phyloP scores from a whole-genome alignment of 441 rosid genomes.

The Lagerstroemia fauriei region DNA sequence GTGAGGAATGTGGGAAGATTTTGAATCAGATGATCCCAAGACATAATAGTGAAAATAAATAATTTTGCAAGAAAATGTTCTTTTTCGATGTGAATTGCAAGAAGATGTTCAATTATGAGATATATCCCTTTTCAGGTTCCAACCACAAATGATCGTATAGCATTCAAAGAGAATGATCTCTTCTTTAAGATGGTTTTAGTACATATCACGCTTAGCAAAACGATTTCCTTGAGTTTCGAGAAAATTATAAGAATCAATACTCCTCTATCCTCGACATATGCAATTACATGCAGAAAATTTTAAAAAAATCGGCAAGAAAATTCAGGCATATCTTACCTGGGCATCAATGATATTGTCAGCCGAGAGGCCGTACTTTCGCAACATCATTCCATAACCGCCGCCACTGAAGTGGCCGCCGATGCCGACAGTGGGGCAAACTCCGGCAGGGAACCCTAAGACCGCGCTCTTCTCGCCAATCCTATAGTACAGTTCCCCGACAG shows the following conservation, averaged over 20 bases:
- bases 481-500: conserved; percentile 10
- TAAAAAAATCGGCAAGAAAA: no score
- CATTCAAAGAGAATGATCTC: no score
- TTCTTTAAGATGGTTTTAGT: no score
- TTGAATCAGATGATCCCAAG: background rate
- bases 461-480: conserved; percentile 11
- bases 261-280: no score
- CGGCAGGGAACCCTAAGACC: conserved; percentile 3
- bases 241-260: no score
- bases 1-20: no score
- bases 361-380: background rate
- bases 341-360: conserved; percentile 3
- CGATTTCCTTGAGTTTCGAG: no score
- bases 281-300: no score
- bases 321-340: background rate
- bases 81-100: no score
- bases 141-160: no score
- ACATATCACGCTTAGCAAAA: background rate
- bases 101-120: no score
- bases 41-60: background rate
- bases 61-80: no score
- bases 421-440: background rate
- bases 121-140: background rate
- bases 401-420: conserved; percentile 8
- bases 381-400: conserved; percentile 3